Conservation (phyloP, 2,329 filamentous ascomycete genomes). For the Bipolaris victoriae region DNA sequence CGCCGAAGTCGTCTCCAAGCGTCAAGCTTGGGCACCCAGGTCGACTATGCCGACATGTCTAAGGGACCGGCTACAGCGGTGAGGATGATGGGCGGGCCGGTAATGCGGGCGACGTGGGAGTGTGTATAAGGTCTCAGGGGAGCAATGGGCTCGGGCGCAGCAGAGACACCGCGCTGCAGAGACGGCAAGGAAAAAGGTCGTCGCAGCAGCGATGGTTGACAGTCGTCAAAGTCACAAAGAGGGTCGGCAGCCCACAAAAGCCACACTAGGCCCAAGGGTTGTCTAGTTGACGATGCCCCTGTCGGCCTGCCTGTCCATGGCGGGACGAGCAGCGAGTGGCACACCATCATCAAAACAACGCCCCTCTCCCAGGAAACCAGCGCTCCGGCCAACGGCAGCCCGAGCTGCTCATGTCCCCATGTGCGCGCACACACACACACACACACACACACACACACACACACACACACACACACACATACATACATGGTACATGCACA, state of each 20-base stretch:
- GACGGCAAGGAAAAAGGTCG: conserved; percentile 10
- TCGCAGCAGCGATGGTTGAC: conserved; percentile 9
- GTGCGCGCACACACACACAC: background rate
- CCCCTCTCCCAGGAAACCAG: conserved; percentile 24
- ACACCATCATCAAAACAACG: conserved; percentile 26
- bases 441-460: background rate
- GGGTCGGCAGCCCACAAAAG: conserved; percentile 25
- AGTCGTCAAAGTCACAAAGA: conserved; percentile 22
- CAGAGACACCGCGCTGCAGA: conserved; percentile 10
- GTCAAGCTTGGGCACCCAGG: conserved; percentile 34
- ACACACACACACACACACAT: background rate
- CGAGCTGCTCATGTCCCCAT: background rate
- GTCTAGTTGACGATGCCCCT: conserved; percentile 23
- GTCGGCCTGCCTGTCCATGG: conserved; percentile 10
- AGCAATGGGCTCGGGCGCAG: conserved; percentile 8
- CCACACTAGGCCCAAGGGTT: conserved; percentile 22
- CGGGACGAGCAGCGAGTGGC: conserved; percentile 20
- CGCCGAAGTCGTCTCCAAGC: conserved; percentile 33
- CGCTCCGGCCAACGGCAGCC: conserved; percentile 15
- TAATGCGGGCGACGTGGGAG: conserved; percentile 5
- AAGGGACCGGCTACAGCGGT: conserved; percentile 26
- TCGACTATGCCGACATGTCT: conserved; percentile 39
- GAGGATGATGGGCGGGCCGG: conserved; percentile 16
- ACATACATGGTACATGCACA: no score
- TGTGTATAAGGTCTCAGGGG: background rate